phyloP scores from a whole-genome alignment of 1,284 basidiomycete species.

The Taiwanofungus camphoratus region DNA sequence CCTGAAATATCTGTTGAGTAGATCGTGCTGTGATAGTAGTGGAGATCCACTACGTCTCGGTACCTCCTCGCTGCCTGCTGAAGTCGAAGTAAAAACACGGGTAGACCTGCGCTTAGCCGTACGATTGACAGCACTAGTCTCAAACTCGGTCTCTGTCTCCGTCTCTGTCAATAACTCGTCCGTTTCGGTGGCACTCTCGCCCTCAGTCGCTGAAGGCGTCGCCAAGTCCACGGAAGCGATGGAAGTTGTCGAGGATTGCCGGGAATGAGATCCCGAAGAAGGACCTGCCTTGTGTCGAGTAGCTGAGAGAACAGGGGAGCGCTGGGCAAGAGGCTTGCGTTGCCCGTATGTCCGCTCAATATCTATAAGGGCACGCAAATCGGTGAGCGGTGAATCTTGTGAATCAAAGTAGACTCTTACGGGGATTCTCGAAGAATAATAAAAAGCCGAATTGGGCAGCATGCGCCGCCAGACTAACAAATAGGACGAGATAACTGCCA shows the following conservation, averaged over 20 bases:
- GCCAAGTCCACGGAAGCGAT: slow-evolving; percentile 25
- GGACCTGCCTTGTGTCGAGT: slow-evolving; percentile 12
- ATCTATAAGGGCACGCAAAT: slow-evolving; percentile 44
- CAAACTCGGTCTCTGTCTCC: slow-evolving; percentile 45
- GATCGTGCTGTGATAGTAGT: slow-evolving; percentile 73
- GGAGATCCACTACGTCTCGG: slow-evolving; percentile 19
- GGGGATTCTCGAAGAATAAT: slow-evolving; percentile 96
- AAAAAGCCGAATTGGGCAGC: slow-evolving; percentile 95
- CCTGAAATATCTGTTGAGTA: slow-evolving; percentile 87
- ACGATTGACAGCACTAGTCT: slow-evolving; percentile 7
- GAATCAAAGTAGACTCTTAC: too few species aligned
- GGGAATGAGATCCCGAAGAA: slow-evolving; percentile 11
- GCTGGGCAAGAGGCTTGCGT: slow-evolving; percentile 79
- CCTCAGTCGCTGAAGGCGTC: slow-evolving; percentile 70
- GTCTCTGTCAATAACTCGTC: slow-evolving; percentile 60
- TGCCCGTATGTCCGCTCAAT: slow-evolving; percentile 91
- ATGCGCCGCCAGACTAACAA: slow-evolving; percentile 89
- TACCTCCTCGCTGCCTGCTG: slow-evolving; percentile 4
- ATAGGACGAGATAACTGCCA: slow-evolving; percentile 88
- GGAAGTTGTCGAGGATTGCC: slow-evolving; percentile 22
- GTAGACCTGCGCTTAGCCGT: slow-evolving; percentile 13
- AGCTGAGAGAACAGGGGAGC: slow-evolving; percentile 52
- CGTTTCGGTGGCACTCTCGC: slow-evolving; percentile 63
- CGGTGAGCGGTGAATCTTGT: slow-evolving; percentile 2
- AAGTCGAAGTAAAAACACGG: slow-evolving; percentile 9